Evolutionary conservation across 2,329 filamentous ascomycete species (phyloP), one percentile per base, ranked within the genome.

Genomic region (Fusarium nodosum): DNA sequence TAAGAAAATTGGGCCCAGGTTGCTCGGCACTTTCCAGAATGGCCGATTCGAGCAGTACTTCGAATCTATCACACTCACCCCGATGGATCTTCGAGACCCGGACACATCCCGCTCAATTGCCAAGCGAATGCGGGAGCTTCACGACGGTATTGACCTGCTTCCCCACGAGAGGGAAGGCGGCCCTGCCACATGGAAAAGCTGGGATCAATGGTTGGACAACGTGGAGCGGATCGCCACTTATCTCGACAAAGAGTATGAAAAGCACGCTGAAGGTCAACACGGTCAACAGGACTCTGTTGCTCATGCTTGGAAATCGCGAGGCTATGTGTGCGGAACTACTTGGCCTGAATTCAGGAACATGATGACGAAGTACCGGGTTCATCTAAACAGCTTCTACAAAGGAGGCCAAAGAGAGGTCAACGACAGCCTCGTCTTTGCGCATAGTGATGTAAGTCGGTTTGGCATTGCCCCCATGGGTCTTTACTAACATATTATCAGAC

Each of bases 41-140:
- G 96, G 96, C 12, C 92, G 96, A 7, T 99, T 99, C 71, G 96
- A 99, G 80, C 91, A 99, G 78, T 98, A 90, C 77, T 92, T 97
- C 77, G 89, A 97, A 76, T 94, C 96, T 1, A 88, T 88, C 38
- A 90, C 96, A 1, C 86, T 99, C 42, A 95, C 90, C 0, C 86
- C 91, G 0, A 84, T 87, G 28, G 92, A 97, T 70, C 81, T 99
- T 46, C 90, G 93, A 38, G 88, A 93, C 33, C 88, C 93, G 0
- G 92, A 93, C 51, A 97, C 93, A 0, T 97, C 92, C 34, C 92
- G 88, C 75, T 93, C 97, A 77, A 99, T 99, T 76, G 95, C 96
- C 15, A 98, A 98, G 84, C 92, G 96, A 52, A 97, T 99, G 93
- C 88, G 94, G 67, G 96, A 99, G 79, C 85, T 99, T 36, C 96